Conservation (phyloP, 495 filamentous ascomycete genomes). For the Aspergillus heteromorphus region DNA sequence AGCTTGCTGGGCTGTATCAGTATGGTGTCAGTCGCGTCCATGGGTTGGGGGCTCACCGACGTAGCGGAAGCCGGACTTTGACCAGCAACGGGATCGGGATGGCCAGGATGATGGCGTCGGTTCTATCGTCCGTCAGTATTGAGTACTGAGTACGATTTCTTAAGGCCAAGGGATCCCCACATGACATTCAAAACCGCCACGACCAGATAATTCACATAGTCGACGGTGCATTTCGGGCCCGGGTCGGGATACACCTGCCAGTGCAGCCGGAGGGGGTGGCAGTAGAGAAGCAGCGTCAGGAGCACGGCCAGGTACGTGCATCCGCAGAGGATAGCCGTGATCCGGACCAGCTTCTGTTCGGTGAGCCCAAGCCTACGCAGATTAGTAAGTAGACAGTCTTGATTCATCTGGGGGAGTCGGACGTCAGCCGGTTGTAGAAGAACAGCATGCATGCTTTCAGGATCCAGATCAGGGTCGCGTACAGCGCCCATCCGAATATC, state of each 20-base stretch:
- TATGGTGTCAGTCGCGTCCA: not conserved
- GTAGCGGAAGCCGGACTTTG: slow-evolving; percentile 14
- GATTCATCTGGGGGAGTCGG: slow-evolving; percentile 4
- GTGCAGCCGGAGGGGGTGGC: slow-evolving; percentile 35
- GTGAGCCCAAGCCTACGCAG: slow-evolving; percentile 13
- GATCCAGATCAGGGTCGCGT: slow-evolving; percentile 45
- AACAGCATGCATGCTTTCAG: slow-evolving; percentile 47
- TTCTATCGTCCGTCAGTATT: too few relatives aligned
- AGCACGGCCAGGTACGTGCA: slow-evolving; percentile 40
- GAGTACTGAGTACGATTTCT: too few relatives aligned
- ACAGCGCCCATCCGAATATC: slow-evolving; percentile 44
- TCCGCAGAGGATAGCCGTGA: slow-evolving; percentile 26
- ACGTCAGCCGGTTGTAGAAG: slow-evolving; percentile 50
- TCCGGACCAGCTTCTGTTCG: slow-evolving; percentile 19
- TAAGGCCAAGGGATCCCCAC: slow-evolving; percentile 6
- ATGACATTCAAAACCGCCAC: slow-evolving; percentile 14
- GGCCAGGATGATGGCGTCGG: slow-evolving; percentile 14
- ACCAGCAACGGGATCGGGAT: slow-evolving; percentile 17
- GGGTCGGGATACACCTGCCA: slow-evolving; percentile 48
- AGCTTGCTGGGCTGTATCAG: slow-evolving; percentile 8
- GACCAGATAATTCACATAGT: slow-evolving; percentile 16
- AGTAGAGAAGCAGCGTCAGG: slow-evolving; percentile 38
- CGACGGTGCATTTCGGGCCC: slow-evolving; percentile 22
- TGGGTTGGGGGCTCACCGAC: slow-evolving; percentile 3
- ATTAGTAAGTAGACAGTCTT: not conserved